Evolutionary conservation across 108 stramenopile genomes (phyloP), one percentile per base, ranked within the genome.

Genomic region (Nannochloropsis gaditana): DNA sequence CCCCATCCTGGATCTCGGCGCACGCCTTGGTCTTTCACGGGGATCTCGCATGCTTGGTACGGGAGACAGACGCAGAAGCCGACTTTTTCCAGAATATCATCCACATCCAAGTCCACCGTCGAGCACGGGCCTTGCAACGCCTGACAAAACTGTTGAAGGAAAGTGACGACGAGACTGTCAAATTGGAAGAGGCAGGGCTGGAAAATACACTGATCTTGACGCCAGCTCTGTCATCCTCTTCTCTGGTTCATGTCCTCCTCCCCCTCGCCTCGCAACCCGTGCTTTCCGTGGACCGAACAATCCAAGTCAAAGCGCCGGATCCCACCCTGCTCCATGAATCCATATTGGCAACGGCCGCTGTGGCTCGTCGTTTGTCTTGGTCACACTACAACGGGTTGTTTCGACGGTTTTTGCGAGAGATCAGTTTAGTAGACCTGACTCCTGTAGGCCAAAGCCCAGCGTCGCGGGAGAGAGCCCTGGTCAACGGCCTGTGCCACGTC

Each of bases 81-180:
- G 96, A 97, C 89, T 97, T 99, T 84, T 97, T 99, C 90, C 85
- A 93, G 42, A 96, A 95, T 85, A 86, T 96, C 9, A 94, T 94
- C 17, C 98, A 99, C 90, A 94, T 99, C 11, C 98, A 99, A 87
- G 88, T 95, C 43, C 98, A 99, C 90, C 94, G 98, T 43, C 92
- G 97, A 84, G 90, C 91, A 1, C 86, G 95, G 43, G 96, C 95
- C 43, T 89, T 99, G 31, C 89, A 89, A 41, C 83, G 94, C 50
- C 89, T 96, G n/a, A 88, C 94, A 41, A 94, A 92, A 84, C 80
- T 86, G 21, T 84, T 95, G 11, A 86, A 45, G 8, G 43, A 43
- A 3, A 44, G 10, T 9, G 85, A 81, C 19, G 79, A 6, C 8
- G 88, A 45, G 80, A 0, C 31, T 5, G 17, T 5, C 1, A 15